A percentile compares a stretch with the other conserved stretches of the same genome.
These are phyloP conservation scores for Cladosporium austrohemisphaericum DNA, from an alignment of 2,329 filamentous ascomycete genomes.

Conservation along the genomic window DNA sequence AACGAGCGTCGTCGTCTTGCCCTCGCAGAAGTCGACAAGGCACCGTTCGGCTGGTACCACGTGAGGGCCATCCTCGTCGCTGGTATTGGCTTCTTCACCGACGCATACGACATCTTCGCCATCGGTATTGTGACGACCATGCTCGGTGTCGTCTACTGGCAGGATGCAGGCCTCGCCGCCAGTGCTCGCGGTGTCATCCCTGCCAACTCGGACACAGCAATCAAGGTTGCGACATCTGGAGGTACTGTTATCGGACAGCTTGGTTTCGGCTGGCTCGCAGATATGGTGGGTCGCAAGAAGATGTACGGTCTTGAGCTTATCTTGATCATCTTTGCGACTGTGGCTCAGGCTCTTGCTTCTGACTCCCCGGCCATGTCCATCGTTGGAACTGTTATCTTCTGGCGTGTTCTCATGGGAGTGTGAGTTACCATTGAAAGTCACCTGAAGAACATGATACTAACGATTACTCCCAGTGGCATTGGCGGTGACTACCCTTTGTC, in stretches of 20 bases:
- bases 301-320: slow-evolving; percentile 84
- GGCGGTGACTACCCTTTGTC: slow-evolving; percentile 69
- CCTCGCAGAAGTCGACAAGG: slow-evolving; percentile 74
- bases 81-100: slow-evolving; percentile 85
- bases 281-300: slow-evolving; percentile 71
- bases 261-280: slow-evolving; percentile 73
- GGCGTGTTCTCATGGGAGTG: slow-evolving; percentile 76
- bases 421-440: no score
- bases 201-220: slow-evolving; percentile 67
- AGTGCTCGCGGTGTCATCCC: slow-evolving; percentile 37
- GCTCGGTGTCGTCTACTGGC: slow-evolving; percentile 75
- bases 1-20: slow-evolving; percentile 76
- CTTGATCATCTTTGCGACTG: slow-evolving; percentile 73
- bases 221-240: slow-evolving; percentile 79
- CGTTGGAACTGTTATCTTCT: slow-evolving; percentile 70
- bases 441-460: no score
- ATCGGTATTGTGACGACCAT: slow-evolving; percentile 70
- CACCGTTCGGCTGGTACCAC: slow-evolving; percentile 81
- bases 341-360: slow-evolving; percentile 66
- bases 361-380: slow-evolving; percentile 59
- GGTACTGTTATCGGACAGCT: slow-evolving; percentile 82
- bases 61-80: slow-evolving; percentile 72
- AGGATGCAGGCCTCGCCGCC: slow-evolving; percentile 29
- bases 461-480: no score
- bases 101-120: slow-evolving; percentile 75